Evolutionary conservation across 768 basidiomycete species (phyloP).

Genomic region (Panus rudis): DNA sequence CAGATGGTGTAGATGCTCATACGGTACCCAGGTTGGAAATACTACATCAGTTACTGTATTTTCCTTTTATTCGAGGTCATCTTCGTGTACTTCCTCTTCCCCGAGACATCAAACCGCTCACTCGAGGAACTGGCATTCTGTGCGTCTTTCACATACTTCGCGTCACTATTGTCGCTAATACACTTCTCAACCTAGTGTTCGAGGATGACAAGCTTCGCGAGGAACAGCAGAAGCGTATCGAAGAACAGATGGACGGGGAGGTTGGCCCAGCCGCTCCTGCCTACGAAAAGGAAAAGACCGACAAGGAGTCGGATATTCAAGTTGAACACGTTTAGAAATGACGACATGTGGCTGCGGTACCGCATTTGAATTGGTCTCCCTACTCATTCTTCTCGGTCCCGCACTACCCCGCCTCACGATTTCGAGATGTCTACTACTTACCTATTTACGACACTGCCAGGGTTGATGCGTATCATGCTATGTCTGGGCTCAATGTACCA

Average conservation of each 20-base stretch:
- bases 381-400: too few species aligned
- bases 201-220: conserved; percentile 34
- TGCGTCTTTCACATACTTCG: conserved; percentile 22
- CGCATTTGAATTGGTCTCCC: too few species aligned
- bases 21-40: conserved; percentile 45
- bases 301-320: conserved; percentile 12
- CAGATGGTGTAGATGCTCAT: background rate
- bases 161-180: background rate
- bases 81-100: conserved; percentile 57
- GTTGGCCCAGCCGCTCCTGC: conserved; percentile 8
- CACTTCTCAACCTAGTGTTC: conserved; percentile 26
- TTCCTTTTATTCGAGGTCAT: conserved; percentile 46
- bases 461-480: too few species aligned
- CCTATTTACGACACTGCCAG: too few species aligned
- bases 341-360: too few species aligned
- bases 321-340: background rate
- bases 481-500: too few species aligned
- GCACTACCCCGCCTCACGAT: too few species aligned
- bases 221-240: conserved; percentile 36
- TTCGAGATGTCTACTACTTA: too few species aligned
- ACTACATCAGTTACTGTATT: conserved; percentile 49
- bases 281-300: conserved; percentile 11
- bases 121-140: conserved; percentile 56
- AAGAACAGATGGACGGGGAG: conserved; percentile 29
- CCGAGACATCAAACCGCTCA: conserved; percentile 46